Percentiles rank a stretch among this genome's conserved stretches.
Evolutionary conservation across 768 basidiomycete genomes (phyloP).

Genomic region (Tylopilus subfusipes): DNA sequence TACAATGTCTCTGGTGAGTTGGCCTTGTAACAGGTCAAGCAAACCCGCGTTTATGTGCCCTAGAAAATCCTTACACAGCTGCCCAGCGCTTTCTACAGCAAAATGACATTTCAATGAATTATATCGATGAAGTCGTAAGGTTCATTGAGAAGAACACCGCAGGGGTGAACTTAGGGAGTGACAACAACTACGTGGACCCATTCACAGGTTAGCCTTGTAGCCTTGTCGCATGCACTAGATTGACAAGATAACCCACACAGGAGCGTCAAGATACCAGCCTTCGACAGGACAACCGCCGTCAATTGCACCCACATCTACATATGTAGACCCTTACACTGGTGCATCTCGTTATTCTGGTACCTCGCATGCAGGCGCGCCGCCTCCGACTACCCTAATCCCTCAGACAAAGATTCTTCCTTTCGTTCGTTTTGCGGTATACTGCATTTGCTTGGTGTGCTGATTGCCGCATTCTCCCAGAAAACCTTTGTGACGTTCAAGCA

Average conservation of each 20-base stretch:
- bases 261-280: constrained; percentile 62
- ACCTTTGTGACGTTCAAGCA: constrained; percentile 79
- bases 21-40: neutral
- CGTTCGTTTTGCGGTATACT: constrained; percentile 33
- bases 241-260: constrained; percentile 28
- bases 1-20: constrained; percentile 80
- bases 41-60: neutral
- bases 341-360: constrained; percentile 56
- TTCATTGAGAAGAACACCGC: constrained; percentile 93
- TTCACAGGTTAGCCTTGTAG: constrained; percentile 64
- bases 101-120: constrained; percentile 78
- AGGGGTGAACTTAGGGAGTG: constrained; percentile 65
- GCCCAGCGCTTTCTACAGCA: constrained; percentile 83
- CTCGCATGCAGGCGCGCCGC: constrained; percentile 34
- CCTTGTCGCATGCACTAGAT: neutral
- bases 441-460: neutral
- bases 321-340: constrained; percentile 72
- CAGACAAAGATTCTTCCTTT: constrained; percentile 48
- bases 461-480: constrained; percentile 37
- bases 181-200: constrained; percentile 75
- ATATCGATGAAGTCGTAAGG: constrained; percentile 84
- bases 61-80: constrained; percentile 88
- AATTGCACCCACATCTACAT: constrained; percentile 35
- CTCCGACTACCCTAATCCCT: constrained; percentile 28
- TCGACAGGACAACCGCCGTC: constrained; percentile 33